Percentiles rank a stretch among this genome's conserved stretches.
Conservation (phyloP, 441 rosid species). For the Euphorbia neoarborescens region DNA sequence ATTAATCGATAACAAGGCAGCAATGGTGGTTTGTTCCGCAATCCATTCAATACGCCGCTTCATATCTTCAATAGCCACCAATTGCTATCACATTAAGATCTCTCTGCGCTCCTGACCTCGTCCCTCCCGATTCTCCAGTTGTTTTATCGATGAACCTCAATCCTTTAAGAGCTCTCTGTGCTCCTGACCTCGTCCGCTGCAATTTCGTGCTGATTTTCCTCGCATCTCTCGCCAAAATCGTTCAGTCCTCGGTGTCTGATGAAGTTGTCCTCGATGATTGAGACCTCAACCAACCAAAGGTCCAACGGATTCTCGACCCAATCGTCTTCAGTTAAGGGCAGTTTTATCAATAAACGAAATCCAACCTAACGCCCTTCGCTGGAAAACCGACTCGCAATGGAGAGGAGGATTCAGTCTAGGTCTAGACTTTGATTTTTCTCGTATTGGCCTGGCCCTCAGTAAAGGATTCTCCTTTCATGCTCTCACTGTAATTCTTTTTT, state of each 20-base stretch:
- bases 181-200: slow-evolving; percentile 57
- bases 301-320: slow-evolving; percentile 30
- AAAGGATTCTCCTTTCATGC: slow-evolving; percentile 75
- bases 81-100: too few relatives aligned
- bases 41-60: too few relatives aligned
- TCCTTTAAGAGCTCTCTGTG: slow-evolving; percentile 71
- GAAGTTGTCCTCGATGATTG: slow-evolving; percentile 38
- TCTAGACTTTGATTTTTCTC: slow-evolving; percentile 69
- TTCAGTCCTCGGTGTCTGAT: slow-evolving; percentile 31
- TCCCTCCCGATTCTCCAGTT: slow-evolving; percentile 30
- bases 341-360: slow-evolving; percentile 35
- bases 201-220: slow-evolving; percentile 50
- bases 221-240: slow-evolving; percentile 40
- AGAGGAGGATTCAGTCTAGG: slow-evolving; percentile 88
- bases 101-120: too few relatives aligned
- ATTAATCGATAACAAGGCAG: too few relatives aligned
- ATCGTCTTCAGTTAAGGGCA: slow-evolving; percentile 21
- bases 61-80: too few relatives aligned
- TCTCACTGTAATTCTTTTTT: slow-evolving; percentile 39
- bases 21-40: too few relatives aligned
- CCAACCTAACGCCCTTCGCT: slow-evolving; percentile 67
- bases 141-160: slow-evolving; percentile 63
- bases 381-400: slow-evolving; percentile 51
- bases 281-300: slow-evolving; percentile 53
- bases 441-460: slow-evolving; percentile 77